These are phyloP conservation scores for Hansfordia pulvinata DNA, from an alignment of 2,329 filamentous ascomycete species.

Conservation along the genomic window DNA sequence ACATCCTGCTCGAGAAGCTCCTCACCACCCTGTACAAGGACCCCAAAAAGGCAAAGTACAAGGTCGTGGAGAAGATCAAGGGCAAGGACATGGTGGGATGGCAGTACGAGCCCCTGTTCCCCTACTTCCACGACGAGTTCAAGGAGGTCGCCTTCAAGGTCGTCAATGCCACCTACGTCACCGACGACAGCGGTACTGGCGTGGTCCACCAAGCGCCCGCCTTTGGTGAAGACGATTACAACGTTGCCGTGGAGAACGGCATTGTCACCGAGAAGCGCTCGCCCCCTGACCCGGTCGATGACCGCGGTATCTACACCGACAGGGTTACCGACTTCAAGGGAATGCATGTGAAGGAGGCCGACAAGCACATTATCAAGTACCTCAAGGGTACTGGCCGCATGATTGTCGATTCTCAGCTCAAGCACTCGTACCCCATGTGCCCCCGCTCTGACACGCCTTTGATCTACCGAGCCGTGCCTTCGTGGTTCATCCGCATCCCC, in stretches of 20 bases:
- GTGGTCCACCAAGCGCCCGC: conserved; percentile 90
- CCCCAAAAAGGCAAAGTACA: conserved; percentile 88
- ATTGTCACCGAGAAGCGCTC: conserved; percentile 63
- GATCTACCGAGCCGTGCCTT: conserved; percentile 83
- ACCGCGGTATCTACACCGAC: conserved; percentile 64
- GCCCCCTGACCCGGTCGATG: conserved; percentile 87
- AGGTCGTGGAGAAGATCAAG: conserved; percentile 64
- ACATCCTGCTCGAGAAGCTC: conserved; percentile 71
- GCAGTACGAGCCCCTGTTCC: conserved; percentile 80
- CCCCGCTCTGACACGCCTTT: conserved; percentile 89
- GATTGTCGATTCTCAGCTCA: conserved; percentile 75
- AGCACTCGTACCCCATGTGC: conserved; percentile 88
- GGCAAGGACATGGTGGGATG: conserved; percentile 78
- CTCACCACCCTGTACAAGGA: conserved; percentile 83
- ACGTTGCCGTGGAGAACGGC: conserved; percentile 61
- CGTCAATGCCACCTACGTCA: conserved; percentile 74
- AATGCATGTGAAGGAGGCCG: conserved; percentile 81
- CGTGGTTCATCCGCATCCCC: conserved; percentile 87
- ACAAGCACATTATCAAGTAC: conserved; percentile 85
- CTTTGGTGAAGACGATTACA: conserved; percentile 94
- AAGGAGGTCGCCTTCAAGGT: conserved; percentile 75
- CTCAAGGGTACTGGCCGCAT: conserved; percentile 65
- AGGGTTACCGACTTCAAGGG: conserved; percentile 72
- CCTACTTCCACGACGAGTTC: conserved; percentile 83
- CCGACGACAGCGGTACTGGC: conserved; percentile 79